Base-by-base conservation (phyloP, 768 basidiomycete genomes). In the Suillus cothurnatus region DNA sequence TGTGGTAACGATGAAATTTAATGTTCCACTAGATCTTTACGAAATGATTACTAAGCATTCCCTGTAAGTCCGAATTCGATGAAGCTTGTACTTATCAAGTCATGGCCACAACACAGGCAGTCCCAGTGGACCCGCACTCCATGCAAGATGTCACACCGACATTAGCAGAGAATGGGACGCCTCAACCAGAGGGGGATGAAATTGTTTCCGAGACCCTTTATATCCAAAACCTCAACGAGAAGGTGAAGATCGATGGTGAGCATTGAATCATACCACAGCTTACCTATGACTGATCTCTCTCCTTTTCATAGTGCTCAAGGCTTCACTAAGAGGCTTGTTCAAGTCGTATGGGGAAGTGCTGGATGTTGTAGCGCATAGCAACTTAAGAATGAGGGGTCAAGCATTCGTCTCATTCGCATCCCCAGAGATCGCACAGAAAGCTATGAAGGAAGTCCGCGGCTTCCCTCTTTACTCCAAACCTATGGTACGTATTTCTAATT, bases 381-480 rank as follows among this genome's bases (percentile, higher is more conserved):
- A 97, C 81, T 79, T 99, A 66, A 89, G 97, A 45, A 99, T 99
- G 97, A 86, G 97, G 45, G 97, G 97, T 19, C 97, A 99, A 79
- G 97, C 97, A 4, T 99, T 99, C 74, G 94, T 99, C 43, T 94
- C 93, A 43, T 97, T 99, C 76, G 84, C 84, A 64, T 88, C 88
- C 39, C 82, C 88, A 61, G 94, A 98, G 64, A 85, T 86, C 64
- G 97, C 97, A 41, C 83, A 85, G 72, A 92, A 90, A 77, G 97
- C 97, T 8, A 83, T 93, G 85, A 94, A 87, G 81, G 97, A 99
- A 76, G 95, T 98, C 47, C 85, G 89, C 66, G 88, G 94, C 43
- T 99, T 99, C 76, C 97, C 97, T 19, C 76, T 99, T 57, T 99
- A 99, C 72, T 93, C 93, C 5, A 97, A 97, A 76, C 94, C 97